Conservation (phyloP, 305 asterid genomes). For the Fraxinus floribunda region DNA sequence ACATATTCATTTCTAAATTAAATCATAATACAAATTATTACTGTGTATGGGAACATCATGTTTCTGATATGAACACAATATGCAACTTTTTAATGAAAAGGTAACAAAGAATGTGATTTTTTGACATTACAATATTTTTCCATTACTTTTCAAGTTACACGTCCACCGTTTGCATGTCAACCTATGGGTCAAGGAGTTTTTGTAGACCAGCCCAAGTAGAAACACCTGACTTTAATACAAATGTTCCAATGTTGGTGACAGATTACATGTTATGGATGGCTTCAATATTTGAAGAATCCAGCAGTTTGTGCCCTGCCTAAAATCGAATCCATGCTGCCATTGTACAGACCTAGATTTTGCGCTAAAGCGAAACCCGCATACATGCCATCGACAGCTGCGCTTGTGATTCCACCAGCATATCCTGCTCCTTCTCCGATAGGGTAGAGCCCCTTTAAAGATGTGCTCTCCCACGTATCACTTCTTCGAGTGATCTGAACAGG, state of each 20-base stretch:
- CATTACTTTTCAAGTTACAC: not conserved
- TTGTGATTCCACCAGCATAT: conserved; percentile 91
- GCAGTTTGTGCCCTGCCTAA: conserved; percentile 58
- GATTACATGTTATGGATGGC: not conserved
- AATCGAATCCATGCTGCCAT: conserved; percentile 46
- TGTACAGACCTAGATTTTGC: conserved; percentile 63
- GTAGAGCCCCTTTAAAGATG: conserved; percentile 74
- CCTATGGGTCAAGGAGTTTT: not conserved
- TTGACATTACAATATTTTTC: not conserved
- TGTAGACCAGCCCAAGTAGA: not conserved
- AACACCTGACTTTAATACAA: not conserved
- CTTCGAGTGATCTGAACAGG: conserved; percentile 77
- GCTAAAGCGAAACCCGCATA: conserved; percentile 80
- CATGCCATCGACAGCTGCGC: conserved; percentile 97
- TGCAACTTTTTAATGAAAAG: not conserved
- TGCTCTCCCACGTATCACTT: conserved; percentile 72
- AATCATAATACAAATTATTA: not conserved
- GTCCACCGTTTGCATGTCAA: not conserved
- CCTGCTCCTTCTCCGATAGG: conserved; percentile 98
- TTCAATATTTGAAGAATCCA: conserved; percentile 58
- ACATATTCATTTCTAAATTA: not conserved
- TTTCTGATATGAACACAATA: not conserved
- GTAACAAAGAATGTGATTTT: not conserved
- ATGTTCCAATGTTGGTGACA: not conserved
- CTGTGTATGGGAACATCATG: not conserved